Base-by-base conservation (phyloP, 306 rosid genomes). In the Citrullus colocynthis region DNA sequence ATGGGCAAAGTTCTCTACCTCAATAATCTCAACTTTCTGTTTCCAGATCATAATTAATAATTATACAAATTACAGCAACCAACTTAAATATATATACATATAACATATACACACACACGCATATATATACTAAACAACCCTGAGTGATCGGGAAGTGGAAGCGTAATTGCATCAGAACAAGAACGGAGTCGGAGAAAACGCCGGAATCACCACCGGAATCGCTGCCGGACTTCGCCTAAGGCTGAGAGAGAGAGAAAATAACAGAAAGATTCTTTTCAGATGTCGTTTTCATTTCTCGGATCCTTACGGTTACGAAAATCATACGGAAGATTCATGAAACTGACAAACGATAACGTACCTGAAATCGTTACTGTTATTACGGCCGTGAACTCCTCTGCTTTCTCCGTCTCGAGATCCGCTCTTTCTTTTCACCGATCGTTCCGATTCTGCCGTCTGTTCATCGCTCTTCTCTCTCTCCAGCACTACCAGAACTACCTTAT, bases 131-230 rank as follows among this genome's bases (percentile, higher is more conserved):
- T 12, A 21, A 7, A 24, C 57, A 6, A 6, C 41, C n/a, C 10
- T 70, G 76, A 71, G 0, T 71, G 59, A 44, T 45, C 11, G 37
- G 57, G 45, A 20, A 21, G 30, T 12, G 6, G 56, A 71, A 28
- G 56, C 9, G 1, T 15, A 49, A 73, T 70, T 9, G 49, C n/a
- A 30, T 45, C 72, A 77, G 45, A 77, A 77, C 45, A 77, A 62
- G 72, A 77, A 77, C 13, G 80, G 80, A 59, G 80, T 44, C 44
- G 80, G 80, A 42, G 74, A 77, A 61, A 77, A 77, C 2, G 80
- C 80, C 48, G 80, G 80, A 17, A 77, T 77, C 28, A 77, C 74
- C 13, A 61, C 55, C 28, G 80, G 80, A 9, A 73, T 51, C 4
- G 77, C 44, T 2, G 41, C 45, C 20, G 73, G 74, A 62, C 45